These are phyloP conservation scores for Hura crepitans DNA, from an alignment of 441 rosid species.

Conservation along the genomic window DNA sequence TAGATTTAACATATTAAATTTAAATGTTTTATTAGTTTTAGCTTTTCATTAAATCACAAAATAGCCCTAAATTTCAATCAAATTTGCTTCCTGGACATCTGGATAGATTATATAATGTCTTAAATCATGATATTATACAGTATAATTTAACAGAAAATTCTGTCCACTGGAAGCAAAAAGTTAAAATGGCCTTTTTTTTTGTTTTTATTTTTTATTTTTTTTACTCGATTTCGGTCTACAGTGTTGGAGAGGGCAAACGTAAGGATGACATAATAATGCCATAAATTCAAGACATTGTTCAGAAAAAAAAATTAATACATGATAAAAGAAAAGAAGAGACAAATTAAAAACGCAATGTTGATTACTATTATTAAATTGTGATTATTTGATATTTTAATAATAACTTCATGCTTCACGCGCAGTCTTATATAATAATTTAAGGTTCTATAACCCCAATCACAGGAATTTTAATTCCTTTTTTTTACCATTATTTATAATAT, in stretches of 20 bases:
- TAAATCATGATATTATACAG: no score
- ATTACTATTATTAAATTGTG: not conserved
- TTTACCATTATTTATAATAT: not conserved
- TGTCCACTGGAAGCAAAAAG: not conserved
- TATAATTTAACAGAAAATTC: no score
- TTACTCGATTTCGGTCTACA: not conserved
- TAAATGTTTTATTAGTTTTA: no score
- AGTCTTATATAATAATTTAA: not conserved
- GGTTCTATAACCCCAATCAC: not conserved
- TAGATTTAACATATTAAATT: no score
- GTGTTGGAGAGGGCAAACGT: slow-evolving; percentile 1
- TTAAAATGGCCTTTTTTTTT: not conserved
- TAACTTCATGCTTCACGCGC: not conserved
- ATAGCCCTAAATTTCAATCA: no score
- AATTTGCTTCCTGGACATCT: no score
- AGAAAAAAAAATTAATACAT: no score
- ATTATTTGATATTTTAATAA: not conserved
- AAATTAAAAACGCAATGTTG: not conserved
- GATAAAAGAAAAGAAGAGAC: no score
- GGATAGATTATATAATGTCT: no score
- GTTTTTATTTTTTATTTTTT: not conserved
- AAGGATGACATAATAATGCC: slow-evolving; percentile 8
- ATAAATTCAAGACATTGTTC: not conserved
- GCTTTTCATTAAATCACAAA: no score
- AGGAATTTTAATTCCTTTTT: not conserved